phyloP scores from a whole-genome alignment of 73 alveolate species.

The Tetrahymena malaccensis region DNA sequence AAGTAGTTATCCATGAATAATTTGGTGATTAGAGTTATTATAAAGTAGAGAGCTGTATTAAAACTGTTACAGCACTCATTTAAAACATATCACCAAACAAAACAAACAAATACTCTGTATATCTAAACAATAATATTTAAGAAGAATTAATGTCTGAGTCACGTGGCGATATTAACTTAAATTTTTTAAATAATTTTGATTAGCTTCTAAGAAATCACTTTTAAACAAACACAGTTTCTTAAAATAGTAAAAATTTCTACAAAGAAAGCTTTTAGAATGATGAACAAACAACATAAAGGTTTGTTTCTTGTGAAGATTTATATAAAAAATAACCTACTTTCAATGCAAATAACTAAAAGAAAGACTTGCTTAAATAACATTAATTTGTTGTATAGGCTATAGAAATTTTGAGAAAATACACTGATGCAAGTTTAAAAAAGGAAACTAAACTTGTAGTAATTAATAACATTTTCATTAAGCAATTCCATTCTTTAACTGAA shows the following conservation, averaged over 20 bases:
- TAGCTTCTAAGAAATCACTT: background rate
- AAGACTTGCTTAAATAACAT: background rate
- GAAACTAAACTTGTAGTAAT: background rate
- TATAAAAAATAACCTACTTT: background rate
- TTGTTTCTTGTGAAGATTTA: background rate
- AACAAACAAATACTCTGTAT: background rate
- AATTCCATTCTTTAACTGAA: background rate
- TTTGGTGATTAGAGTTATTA: background rate
- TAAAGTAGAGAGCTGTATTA: background rate
- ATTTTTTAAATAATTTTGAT: background rate
- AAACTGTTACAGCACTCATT: background rate
- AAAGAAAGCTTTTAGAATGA: background rate
- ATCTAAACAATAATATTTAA: background rate
- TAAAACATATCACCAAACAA: background rate
- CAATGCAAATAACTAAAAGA: background rate
- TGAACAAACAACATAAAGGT: background rate
- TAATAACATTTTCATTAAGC: background rate
- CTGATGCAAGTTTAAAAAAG: background rate
- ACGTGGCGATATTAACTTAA: background rate
- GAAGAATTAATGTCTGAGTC: background rate
- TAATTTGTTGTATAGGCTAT: background rate
- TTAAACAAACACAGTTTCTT: background rate
- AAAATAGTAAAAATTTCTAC: background rate
- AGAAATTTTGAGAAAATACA: background rate
- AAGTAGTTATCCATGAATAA: background rate